phyloP scores from a whole-genome alignment of 2,329 filamentous ascomycete species.

The Cladosporium phlei region DNA sequence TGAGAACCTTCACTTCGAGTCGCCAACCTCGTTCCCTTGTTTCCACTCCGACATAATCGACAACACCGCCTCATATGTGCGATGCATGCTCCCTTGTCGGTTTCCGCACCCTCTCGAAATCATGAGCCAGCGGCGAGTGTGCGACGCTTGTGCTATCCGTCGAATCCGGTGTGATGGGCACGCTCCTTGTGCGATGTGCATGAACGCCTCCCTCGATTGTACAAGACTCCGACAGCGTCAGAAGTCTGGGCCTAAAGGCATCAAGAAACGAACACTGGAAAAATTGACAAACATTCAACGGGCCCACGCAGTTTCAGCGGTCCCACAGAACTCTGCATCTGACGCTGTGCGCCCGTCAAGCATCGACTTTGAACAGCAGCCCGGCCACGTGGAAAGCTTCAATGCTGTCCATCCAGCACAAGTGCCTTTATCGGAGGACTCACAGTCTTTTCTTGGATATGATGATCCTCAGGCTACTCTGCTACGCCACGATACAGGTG shows the following conservation, averaged over 20 bases:
- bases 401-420: too few relatives aligned
- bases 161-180: conserved; percentile 18
- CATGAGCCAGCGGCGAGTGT: conserved; percentile 14
- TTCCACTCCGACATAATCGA: not conserved
- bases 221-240: conserved; percentile 11
- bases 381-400: too few relatives aligned
- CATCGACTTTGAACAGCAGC: too few relatives aligned
- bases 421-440: too few relatives aligned
- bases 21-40: not conserved
- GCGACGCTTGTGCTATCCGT: conserved; percentile 19
- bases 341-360: too few relatives aligned
- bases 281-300: conserved; percentile 7
- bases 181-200: conserved; percentile 14
- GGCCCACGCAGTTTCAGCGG: too few relatives aligned
- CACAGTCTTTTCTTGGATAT: too few relatives aligned
- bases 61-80: not conserved
- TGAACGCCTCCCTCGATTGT: conserved; percentile 12
- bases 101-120: not conserved
- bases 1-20: too few relatives aligned
- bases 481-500: too few relatives aligned
- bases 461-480: too few relatives aligned
- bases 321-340: too few relatives aligned
- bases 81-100: not conserved
- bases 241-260: conserved; percentile 16
- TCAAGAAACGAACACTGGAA: conserved; percentile 12